Base-by-base conservation (phyloP, 257 asterid genomes). In the Lavandula angustifolia region DNA sequence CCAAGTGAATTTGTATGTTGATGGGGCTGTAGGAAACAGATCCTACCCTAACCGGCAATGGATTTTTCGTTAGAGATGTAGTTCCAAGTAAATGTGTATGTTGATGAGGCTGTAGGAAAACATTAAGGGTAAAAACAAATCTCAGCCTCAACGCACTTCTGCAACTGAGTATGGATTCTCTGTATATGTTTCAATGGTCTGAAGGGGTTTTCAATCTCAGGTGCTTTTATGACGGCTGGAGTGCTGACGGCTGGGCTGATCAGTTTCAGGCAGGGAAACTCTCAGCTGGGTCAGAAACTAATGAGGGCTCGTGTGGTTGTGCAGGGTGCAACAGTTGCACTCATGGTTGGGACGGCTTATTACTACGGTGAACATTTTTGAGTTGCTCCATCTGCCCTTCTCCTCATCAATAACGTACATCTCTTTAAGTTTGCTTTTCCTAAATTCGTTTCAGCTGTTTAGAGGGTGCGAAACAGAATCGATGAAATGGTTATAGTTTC, bases 221-320 rank as follows among this genome's bases (percentile, higher is more conserved):
- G 97, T 74, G 99, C 99, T 46, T 75, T 94, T 56, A 52, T 86
- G 67, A 94, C 99, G 0, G 99, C 97, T 7, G 96, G 97, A 70
- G 96, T 94, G 65, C 96, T 94, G 0, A 79, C 90, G 6, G 99
- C 96, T 13, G 99, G 97, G 53, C 81, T 89, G 6, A 73, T 89
- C 56, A 89, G 99, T 78, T 92, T 92, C 87, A 78, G 76, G 73
- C 85, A 75, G 37, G 99, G 97, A 49, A 89, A 87, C 70, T 84
- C 99, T 64, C 77, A 73, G 6, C 66, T 89, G 78, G 97, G 97
- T 53, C 99, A 92, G 81, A 86, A 87, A 80, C 78, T 92, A 70
- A 92, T 92, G 97, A 79, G 97, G 67, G 97, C 97, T 77, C 96
- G 97, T 62, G 99, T 92, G 61, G 96, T 89, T n/a, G 99, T 79